phyloP scores from a whole-genome alignment of 257 asterid species.

The Petrea volubilis region DNA sequence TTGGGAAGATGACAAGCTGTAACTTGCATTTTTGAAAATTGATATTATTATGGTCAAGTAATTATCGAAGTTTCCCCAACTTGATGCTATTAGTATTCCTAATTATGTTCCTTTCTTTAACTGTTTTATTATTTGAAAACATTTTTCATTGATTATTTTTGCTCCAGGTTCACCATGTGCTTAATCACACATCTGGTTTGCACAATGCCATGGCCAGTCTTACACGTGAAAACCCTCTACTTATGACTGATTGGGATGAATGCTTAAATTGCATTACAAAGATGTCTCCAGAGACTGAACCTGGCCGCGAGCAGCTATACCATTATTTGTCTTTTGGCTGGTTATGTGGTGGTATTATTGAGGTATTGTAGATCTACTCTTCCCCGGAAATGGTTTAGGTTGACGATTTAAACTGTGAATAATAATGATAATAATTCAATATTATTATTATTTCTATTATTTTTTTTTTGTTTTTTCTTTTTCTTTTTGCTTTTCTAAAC shows the following conservation, averaged over 20 bases:
- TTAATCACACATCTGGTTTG: slow-evolving; percentile 94
- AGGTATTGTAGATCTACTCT: slow-evolving; percentile 52
- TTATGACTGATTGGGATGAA: slow-evolving; percentile 82
- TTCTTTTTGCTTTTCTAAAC: not conserved
- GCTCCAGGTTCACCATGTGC: slow-evolving; percentile 93
- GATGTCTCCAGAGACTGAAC: slow-evolving; percentile 74
- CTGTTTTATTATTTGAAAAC: not conserved
- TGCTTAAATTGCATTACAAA: slow-evolving; percentile 59
- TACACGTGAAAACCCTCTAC: slow-evolving; percentile 71
- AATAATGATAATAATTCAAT: no score
- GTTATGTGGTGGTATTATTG: slow-evolving; percentile 96
- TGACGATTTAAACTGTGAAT: slow-evolving; percentile 1
- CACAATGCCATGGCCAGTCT: slow-evolving; percentile 77
- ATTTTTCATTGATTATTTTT: slow-evolving; percentile 17
- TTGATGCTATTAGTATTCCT: slow-evolving; percentile 14
- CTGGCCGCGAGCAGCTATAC: slow-evolving; percentile 75
- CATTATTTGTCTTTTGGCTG: slow-evolving; percentile 94
- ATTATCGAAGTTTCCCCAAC: slow-evolving; percentile 4
- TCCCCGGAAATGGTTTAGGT: slow-evolving; percentile 5
- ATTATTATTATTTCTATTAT: no score
- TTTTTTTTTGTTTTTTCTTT: not conserved
- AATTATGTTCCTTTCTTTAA: slow-evolving; percentile 11
- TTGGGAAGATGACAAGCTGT: not conserved
- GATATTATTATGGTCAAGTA: slow-evolving; percentile 9
- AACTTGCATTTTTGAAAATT: slow-evolving; percentile 5